A percentile compares a stretch with the other conserved stretches of the same genome.
phyloP scores from a whole-genome alignment of 2,329 filamentous ascomycete species.

The Ceratocystis cubensis region DNA sequence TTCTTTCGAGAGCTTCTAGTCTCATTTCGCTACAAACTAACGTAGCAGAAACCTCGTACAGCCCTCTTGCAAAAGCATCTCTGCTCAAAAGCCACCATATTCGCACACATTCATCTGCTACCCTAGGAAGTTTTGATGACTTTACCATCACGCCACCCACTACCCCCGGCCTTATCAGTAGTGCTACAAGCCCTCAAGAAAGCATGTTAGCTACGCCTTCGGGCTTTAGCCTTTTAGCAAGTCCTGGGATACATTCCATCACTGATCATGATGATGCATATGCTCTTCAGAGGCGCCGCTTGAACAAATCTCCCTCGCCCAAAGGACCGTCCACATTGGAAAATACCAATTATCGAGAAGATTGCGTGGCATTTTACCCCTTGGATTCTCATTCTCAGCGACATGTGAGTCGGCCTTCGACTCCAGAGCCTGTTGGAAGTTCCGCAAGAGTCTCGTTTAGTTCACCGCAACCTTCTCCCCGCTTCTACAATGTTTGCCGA shows the following conservation, averaged over 20 bases:
- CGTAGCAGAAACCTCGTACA: conserved; percentile 10
- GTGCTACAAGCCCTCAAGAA: conserved; percentile 23
- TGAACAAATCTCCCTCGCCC: not conserved
- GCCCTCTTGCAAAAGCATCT: conserved; percentile 2
- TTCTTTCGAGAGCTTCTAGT: conserved; percentile 10
- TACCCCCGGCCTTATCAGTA: conserved; percentile 24
- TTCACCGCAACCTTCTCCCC: not conserved
- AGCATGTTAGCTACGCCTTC: conserved; percentile 23
- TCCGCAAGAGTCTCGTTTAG: not conserved
- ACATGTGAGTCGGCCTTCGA: not conserved
- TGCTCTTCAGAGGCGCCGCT: not conserved
- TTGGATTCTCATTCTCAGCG: not conserved
- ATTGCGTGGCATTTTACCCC: no score
- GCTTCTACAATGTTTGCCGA: conserved; percentile 11
- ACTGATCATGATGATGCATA: conserved; percentile 7
- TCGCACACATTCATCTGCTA: conserved; percentile 16
- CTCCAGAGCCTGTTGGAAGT: not conserved
- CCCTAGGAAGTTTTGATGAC: conserved; percentile 20
- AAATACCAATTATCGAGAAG: not conserved
- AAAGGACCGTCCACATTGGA: not conserved
- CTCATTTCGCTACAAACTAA: conserved; percentile 8
- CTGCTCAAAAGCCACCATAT: conserved; percentile 8
- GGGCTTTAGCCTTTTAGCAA: conserved; percentile 16
- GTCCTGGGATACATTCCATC: conserved; percentile 6
- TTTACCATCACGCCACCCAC: conserved; percentile 22